Evolutionary conservation across 176 grass and related monocot species (phyloP).

Genomic region (Pharus latifolius): DNA sequence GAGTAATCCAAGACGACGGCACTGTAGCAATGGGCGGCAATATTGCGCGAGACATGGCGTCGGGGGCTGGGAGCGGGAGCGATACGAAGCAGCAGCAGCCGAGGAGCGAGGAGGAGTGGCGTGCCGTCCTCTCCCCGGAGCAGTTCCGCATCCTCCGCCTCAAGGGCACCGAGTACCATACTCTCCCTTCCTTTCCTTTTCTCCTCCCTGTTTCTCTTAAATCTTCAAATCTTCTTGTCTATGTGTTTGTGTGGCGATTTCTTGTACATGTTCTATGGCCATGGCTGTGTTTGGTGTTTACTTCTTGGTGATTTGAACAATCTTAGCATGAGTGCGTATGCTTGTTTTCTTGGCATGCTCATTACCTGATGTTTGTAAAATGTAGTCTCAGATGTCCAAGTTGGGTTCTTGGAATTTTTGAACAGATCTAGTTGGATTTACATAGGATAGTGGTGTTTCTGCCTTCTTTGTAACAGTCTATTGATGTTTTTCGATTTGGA

Average conservation of each 20-base stretch:
- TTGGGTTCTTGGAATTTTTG: no score
- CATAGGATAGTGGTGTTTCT: no score
- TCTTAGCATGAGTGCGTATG: no score
- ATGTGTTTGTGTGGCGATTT: background rate
- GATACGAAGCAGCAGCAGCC: constrained; percentile 5
- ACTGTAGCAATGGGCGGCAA: no score
- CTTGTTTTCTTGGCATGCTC: no score
- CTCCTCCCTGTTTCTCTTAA: background rate
- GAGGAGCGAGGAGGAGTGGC: constrained; percentile 83
- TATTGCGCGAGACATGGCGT: no score
- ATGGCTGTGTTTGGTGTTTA: background rate
- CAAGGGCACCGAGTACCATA: constrained; percentile 74
- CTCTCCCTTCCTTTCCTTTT: background rate
- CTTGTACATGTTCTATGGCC: background rate
- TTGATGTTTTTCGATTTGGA: no score
- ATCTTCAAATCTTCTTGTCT: background rate
- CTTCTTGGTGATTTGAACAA: background rate
- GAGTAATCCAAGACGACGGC: no score
- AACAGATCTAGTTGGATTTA: no score
- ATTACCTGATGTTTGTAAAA: no score
- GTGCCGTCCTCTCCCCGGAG: constrained; percentile 67
- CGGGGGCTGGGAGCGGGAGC: constrained; percentile 3
- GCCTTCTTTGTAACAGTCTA: background rate
- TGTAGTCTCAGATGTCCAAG: no score
- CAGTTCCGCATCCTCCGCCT: constrained; percentile 90